These are phyloP conservation scores for Actinomortierella ambigua DNA, from an alignment of 371 early-diverging fungal genomes.

Conservation along the genomic window DNA sequence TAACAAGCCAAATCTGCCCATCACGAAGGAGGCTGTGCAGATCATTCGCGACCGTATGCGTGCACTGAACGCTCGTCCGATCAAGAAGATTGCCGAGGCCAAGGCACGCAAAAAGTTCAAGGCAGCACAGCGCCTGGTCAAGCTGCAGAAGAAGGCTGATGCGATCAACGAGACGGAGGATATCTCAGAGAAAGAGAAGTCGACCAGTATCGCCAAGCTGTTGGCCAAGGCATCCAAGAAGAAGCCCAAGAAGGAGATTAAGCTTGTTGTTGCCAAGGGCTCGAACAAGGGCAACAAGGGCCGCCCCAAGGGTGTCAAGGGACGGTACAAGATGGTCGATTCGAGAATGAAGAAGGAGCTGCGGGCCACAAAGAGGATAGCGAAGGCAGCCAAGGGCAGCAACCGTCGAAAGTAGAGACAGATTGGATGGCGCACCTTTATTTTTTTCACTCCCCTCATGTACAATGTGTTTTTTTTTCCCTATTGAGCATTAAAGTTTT, in stretches of 20 bases:
- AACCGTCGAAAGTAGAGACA: conserved; percentile 33
- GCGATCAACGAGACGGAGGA: conserved; percentile 87
- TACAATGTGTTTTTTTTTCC: too few species aligned
- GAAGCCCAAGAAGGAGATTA: conserved; percentile 76
- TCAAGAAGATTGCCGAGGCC: conserved; percentile 98
- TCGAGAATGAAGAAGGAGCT: conserved; percentile 92
- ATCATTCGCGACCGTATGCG: conserved; percentile 79
- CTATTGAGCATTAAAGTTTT: too few species aligned
- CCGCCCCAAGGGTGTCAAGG: conserved; percentile 97
- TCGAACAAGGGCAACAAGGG: conserved; percentile 85
- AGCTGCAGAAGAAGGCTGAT: conserved; percentile 88
- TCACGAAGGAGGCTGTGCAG: conserved; percentile 94
- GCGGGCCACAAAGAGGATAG: conserved; percentile 79
- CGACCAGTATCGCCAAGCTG: conserved; percentile 80
- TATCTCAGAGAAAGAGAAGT: conserved; percentile 89
- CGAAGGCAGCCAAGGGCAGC: conserved; percentile 62
- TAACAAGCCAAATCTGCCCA: conserved; percentile 86
- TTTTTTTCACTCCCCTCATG: too few species aligned
- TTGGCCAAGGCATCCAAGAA: conserved; percentile 65
- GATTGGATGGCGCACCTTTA: too few species aligned
- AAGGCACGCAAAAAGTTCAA: conserved; percentile 94
- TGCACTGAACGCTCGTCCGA: conserved; percentile 94
- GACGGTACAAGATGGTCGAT: conserved; percentile 92
- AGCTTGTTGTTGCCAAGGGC: conserved; percentile 93
- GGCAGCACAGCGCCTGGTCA: conserved; percentile 72